Evolutionary conservation across 495 filamentous ascomycete species (phyloP), one percentile per base, ranked within the genome.

Genomic region (Neurospora tetrasperma): DNA sequence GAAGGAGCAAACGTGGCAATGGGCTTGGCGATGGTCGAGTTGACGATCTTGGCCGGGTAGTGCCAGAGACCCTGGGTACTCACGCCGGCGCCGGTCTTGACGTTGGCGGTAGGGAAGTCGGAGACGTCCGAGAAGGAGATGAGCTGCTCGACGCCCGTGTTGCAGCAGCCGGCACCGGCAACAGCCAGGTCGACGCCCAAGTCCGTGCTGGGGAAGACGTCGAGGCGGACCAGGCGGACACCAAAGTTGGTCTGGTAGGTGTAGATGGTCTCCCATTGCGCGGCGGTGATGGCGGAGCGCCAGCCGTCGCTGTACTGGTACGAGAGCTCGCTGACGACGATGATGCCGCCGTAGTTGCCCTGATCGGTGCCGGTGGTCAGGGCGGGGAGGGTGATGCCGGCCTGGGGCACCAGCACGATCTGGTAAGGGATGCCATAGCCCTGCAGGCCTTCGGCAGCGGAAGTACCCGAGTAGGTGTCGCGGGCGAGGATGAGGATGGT

Each of bases 401-500:
- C 68, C 71, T 87, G 80, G 6, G 88, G 88, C 14, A 90, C 87
- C 16, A 87, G 48, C 12, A 90, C 73, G 20, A 83, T 82, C 71
- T 87, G 82, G 75, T 84, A 90, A 5, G 88, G 88, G 74, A 90
- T 89, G 71, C 88, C 88, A 73, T 90, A 90, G 71, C 80, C 87
- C 76, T 89, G 88, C 39, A 90, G 84, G 27, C 87, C 87, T 39
- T 83, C 85, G 42, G 80, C 82, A n/a, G 85, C 86, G 27, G 83
- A 81, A 9, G 71, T 73, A 8, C 85, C 86, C 2, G 85, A 80
- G 4, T 82, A 77, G 69, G 79, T 68, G 75, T 89, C 87, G 70
- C 81, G 83, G 23, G 88, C 87, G 74, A 90, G 84, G n/a, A 90
- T 79, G 68, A 90, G 81, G 70, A 90, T 85, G 66, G 87, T 89